Base-by-base conservation (phyloP, 805 yeast species). In the Teunomyces stri region DNA sequence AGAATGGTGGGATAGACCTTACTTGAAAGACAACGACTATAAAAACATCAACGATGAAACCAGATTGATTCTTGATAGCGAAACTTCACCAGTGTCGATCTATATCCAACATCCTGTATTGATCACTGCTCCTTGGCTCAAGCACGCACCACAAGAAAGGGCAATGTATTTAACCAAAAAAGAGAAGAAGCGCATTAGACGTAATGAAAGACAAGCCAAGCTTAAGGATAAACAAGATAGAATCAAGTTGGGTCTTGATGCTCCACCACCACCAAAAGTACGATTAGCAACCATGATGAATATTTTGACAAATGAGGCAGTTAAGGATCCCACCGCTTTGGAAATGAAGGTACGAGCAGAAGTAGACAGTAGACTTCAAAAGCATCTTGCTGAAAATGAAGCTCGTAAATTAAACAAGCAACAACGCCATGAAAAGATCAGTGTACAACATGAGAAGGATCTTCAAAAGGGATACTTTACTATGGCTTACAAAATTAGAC, bases 1-100 rank as follows among this genome's bases (percentile, higher is more conserved):
- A 1, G 97, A 90, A 63, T 89, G 97, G 96, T 92, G 97, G 97
- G 97, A 92, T 66, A 61, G 66, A 45, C 80, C 80, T 2, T 78
- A 80, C 42, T 54, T 86, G 2, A 62, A 62, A 34, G 70, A 69
- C 22, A 63, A 64, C 2, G 59, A 59, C 35, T 75, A 79, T 53
- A 61, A 60, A 1, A 57, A 69, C 34, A 48, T 73, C n/a, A 57
- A 63, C 4, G 68, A 66, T 9, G 51, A 44, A 1, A 44, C 52
- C 2, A 53, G 57, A 11, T 43, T 67, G 0, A 64, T 69, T 10
- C 69, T 70, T 43, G 66, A 67, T 31, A 71, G 64, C 44, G 75
- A 72, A 22, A 55, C 55, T 0, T 66, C 71, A 20, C 85, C 87
- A 0, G 79, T 89, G 1, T 76, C 91, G 0, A 59, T 74, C n/a